Base-by-base conservation (phyloP, 2,329 filamentous ascomycete species). In the Penicillium thymicola region DNA sequence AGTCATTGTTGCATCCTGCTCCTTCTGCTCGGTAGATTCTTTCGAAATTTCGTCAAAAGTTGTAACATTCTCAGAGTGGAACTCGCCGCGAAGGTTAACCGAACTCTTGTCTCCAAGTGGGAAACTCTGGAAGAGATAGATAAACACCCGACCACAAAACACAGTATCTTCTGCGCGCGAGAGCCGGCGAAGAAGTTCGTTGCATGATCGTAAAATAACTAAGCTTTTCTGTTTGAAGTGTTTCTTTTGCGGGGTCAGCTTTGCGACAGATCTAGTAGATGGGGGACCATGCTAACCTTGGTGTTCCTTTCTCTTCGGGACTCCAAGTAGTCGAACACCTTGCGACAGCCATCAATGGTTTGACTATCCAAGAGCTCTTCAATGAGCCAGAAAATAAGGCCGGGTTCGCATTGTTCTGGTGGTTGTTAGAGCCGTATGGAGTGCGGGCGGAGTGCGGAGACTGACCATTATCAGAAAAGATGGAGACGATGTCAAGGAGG, bases 71-170 rank as follows among this genome's bases (percentile, higher is more conserved):
- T 97, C 94, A 27, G 89, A 85, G 69, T 99, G 94, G 65, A 94
- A 99, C 76, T 97, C 93, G 65, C 94, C 94, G 50, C 94, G 85
- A 38, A 97, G 81, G 69, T 99, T 99, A 48, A 99, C 94, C 0
- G 94, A 97, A 72, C 94, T 97, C 72, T 93, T 94, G 75, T 99
- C 95, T 32, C 93, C 93, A 0, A 99, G 81, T 1, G 94, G 94
- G 68, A 99, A 97, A 72, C 92, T 96, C 73, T 99, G 94, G 74
- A 97, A 99, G 70, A 99, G 85, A 74, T 97, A 99, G 62, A 99
- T 97, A 74, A 97, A 97, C 27, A 99, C 94, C 38, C 94, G 85
- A 16, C 94, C 94, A 69, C 94, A 99, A 71, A 99, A 99, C 0
- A 95, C 92, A 0, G 94, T 95, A 73, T 99, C 94, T 72, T 97